Base-by-base conservation (phyloP, 208 protist genomes). In the Trypanosoma boissoni region DNA sequence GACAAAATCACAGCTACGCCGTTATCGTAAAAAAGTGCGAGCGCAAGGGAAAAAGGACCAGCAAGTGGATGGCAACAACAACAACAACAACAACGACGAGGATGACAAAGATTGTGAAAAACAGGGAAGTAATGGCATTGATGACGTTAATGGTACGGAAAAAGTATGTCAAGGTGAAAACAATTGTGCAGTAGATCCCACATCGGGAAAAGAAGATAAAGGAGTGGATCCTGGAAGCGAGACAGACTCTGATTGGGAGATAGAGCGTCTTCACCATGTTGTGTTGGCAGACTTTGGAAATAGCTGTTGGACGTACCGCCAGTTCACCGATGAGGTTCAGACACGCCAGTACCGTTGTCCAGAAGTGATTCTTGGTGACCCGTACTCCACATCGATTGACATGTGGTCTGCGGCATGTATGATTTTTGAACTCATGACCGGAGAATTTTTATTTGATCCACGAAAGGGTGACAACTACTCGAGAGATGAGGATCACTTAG, bases 261-360 rank as follows among this genome's bases (percentile, higher is more conserved):
- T 93, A 46, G 76, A 90, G 64, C 78, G 83, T 7, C 84, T 90
- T 49, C 81, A 95, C 51, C 72, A 94, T 60, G 91, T 97, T n/a
- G 97, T 99, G 43, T 68, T 99, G 6, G 97, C 96, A 12, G 97
- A 99, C 75, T 97, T 99, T 62, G 98, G 98, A 50, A 99, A 99
- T 84, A 98, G 97, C 34, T 99, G 98, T 82, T 99, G 97, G 91
- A 88, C 80, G 0, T 66, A 99, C 69, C 81, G 97, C 49, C 97
- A 98, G 74, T 99, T 99, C 70, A 98, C 97, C 8, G 84, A 92
- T 59, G 85, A 96, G 61, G 82, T 96, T 41, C 94, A 97, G 67
- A 98, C 94, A 12, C 72, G 91, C 8, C 91, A 98, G 67, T 98
- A 98, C 71, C 81, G 94, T 44, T 83, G 70, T 36, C 94, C 94